A percentile compares a stretch with the other conserved stretches of the same genome.
These are phyloP conservation scores for Aureobasidium vineae DNA, from an alignment of 2,329 filamentous ascomycete genomes.

Conservation along the genomic window DNA sequence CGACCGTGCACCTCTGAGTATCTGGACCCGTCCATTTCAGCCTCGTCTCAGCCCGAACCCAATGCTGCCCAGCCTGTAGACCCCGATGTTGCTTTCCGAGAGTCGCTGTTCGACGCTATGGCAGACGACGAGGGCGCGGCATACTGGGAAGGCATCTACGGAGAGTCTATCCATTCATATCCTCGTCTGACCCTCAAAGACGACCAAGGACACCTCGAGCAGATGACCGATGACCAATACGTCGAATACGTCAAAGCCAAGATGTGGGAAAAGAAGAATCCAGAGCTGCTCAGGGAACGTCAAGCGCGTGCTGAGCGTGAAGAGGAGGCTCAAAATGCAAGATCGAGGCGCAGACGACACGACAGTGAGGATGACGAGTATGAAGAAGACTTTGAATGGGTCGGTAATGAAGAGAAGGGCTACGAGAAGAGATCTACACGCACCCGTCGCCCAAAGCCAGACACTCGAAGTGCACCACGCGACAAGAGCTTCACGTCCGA, in stretches of 20 bases:
- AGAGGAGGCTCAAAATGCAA: slow-evolving; percentile 43
- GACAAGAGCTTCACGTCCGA: slow-evolving; percentile 26
- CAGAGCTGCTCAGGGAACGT: slow-evolving; percentile 76
- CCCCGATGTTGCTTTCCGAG: slow-evolving; percentile 76
- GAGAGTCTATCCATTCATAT: slow-evolving; percentile 87
- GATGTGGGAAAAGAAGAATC: slow-evolving; percentile 96
- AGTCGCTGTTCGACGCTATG: slow-evolving; percentile 94
- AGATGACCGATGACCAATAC: slow-evolving; percentile 93
- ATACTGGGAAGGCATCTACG: slow-evolving; percentile 97
- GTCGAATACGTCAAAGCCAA: slow-evolving; percentile 75
- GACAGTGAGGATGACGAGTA: slow-evolving; percentile 41
- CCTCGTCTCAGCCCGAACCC: neutral
- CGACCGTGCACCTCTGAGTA: slow-evolving; percentile 9
- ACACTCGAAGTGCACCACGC: neutral
- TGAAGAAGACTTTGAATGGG: slow-evolving; percentile 33
- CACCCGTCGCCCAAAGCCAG: slow-evolving; percentile 52
- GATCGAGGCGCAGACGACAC: slow-evolving; percentile 38
- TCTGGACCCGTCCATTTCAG: slow-evolving; percentile 25
- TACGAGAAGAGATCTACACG: slow-evolving; percentile 56
- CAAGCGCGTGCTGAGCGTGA: slow-evolving; percentile 58
- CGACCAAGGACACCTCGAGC: slow-evolving; percentile 62
- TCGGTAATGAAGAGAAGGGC: slow-evolving; percentile 51
- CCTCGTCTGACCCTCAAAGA: slow-evolving; percentile 61
- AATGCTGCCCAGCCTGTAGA: slow-evolving; percentile 47
- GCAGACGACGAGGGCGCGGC: slow-evolving; percentile 93